Percentiles rank a stretch among this genome's conserved stretches.
These are phyloP conservation scores for Aspergillus thermomutatus DNA, from an alignment of 2,329 filamentous ascomycete species.

Conservation along the genomic window DNA sequence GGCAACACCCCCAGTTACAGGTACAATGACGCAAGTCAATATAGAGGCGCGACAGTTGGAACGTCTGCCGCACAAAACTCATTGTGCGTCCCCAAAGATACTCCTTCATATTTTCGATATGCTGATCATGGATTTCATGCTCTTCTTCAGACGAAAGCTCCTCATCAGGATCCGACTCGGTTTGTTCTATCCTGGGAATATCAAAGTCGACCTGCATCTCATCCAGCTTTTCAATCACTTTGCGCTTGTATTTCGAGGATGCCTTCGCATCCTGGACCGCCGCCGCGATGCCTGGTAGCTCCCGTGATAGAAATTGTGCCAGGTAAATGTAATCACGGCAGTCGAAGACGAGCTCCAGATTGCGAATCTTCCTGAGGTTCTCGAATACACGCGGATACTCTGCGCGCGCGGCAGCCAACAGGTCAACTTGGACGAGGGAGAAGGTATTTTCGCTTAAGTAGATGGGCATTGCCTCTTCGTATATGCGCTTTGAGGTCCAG, in stretches of 20 bases:
- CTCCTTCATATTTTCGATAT: constrained; percentile 15
- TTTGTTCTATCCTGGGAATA: background rate
- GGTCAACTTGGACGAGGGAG: constrained; percentile 17
- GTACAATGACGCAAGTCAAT: constrained; percentile 16
- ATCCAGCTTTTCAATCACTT: background rate
- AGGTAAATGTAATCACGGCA: constrained; percentile 17
- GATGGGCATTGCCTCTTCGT: constrained; percentile 16
- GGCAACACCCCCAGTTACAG: constrained; percentile 18
- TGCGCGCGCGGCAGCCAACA: constrained; percentile 8
- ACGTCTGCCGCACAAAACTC: constrained; percentile 19
- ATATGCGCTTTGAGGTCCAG: constrained; percentile 11
- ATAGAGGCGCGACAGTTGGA: constrained; percentile 13
- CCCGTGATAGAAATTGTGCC: constrained; percentile 2
- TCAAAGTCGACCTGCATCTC: background rate
- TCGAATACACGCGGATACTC: constrained; percentile 9
- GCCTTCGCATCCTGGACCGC: background rate
- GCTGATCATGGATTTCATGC: constrained; percentile 7
- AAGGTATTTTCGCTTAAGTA: constrained; percentile 21
- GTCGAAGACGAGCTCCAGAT: constrained; percentile 19
- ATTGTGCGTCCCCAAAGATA: constrained; percentile 21
- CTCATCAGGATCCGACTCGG: background rate
- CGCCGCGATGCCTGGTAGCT: background rate
- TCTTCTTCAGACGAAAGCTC: background rate
- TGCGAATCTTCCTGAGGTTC: constrained; percentile 14
- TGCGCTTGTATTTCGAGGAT: background rate